Base-by-base conservation (phyloP, 2,329 filamentous ascomycete genomes). In the Venturia nashicola region DNA sequence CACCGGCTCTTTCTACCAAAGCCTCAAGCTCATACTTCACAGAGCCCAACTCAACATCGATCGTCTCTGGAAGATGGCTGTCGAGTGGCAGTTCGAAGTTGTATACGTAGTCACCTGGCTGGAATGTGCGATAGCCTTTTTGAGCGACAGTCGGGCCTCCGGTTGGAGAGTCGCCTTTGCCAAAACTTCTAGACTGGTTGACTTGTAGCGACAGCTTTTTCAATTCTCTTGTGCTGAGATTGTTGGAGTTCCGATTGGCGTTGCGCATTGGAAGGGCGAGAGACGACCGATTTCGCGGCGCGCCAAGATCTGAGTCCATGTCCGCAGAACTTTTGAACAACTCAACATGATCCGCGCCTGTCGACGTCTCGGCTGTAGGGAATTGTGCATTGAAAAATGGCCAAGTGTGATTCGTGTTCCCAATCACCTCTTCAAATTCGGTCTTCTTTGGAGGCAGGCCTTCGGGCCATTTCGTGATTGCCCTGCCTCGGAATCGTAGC, bases 381-480 rank as follows among this genome's bases (percentile, higher is more conserved):
- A 85, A 84, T 67, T 85, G 82, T 59, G 89, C 88, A 70, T 97
- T 95, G 80, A 97, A 99, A 72, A 97, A 97, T 0, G 88, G 93
- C 76, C 91, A 86, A 20, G 86, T 93, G 71, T 97, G 92, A 48
- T 89, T 93, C 75, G 95, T 87, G 65, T 97, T 81, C 3, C 86
- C 90, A 68, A 94, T 89, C 67, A 90, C 89, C 72, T 97, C 91
- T 70, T 85, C 88, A 62, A 90, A 86, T 48, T 96, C 89, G 0
- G 87, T 82, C 74, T 96, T 96, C 65, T 87, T 82, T 0, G 92
- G 91, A 3, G 94, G 93, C 39, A 97, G 94, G 61, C 91, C 85
- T 78, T 97, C 94, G 18, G 94, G 93, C 94, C 94, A 99, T 72
- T 96, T 91, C 1, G 94, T 97, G 67, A 88, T 84, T 3, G 91